A percentile compares a stretch with the other conserved stretches of the same genome.
phyloP scores from a whole-genome alignment of 805 yeast genomes.

The Barnettozyma vustinii region DNA sequence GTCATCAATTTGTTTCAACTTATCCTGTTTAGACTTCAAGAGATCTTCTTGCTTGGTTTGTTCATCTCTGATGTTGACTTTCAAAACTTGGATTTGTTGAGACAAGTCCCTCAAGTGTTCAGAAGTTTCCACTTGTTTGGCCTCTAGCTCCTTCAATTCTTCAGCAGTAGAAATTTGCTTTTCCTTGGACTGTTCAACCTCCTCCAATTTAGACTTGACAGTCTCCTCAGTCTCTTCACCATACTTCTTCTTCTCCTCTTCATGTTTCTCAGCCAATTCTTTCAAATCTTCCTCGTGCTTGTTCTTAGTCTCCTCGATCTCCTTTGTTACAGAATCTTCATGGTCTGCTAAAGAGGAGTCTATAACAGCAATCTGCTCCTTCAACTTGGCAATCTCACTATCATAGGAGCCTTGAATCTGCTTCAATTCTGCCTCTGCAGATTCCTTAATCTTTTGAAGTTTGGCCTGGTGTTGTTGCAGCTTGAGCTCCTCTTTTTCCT shows the following conservation, averaged over 20 bases:
- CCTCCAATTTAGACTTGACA: constrained; percentile 16
- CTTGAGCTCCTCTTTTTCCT: constrained; percentile 18
- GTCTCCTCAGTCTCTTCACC: constrained; percentile 21
- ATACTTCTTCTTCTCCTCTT: constrained; percentile 16
- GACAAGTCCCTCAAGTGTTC: constrained; percentile 17
- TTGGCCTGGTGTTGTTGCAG: constrained; percentile 16
- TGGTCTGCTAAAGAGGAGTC: constrained; percentile 16
- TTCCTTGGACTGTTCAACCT: constrained; percentile 19
- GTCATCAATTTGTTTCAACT: constrained; percentile 15
- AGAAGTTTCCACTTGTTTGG: constrained; percentile 20
- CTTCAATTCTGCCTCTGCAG: constrained; percentile 15
- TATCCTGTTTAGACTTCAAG: constrained; percentile 11
- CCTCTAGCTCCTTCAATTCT: constrained; percentile 21
- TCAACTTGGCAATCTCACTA: constrained; percentile 18
- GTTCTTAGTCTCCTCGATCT: constrained; percentile 14
- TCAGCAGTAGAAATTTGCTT: constrained; percentile 17
- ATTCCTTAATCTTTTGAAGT: constrained; percentile 13
- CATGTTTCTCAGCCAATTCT: constrained; percentile 21
- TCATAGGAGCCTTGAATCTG: constrained; percentile 18
- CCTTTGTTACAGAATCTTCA: constrained; percentile 11
- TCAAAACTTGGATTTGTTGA: constrained; percentile 15
- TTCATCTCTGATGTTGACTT: constrained; percentile 14
- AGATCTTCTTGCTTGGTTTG: constrained; percentile 17
- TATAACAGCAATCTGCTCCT: constrained; percentile 18
- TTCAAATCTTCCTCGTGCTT: constrained; percentile 15